Evolutionary conservation across 1,139 yeast genomes (phyloP).

Genomic region (Magnusiomyces suaveolens): DNA sequence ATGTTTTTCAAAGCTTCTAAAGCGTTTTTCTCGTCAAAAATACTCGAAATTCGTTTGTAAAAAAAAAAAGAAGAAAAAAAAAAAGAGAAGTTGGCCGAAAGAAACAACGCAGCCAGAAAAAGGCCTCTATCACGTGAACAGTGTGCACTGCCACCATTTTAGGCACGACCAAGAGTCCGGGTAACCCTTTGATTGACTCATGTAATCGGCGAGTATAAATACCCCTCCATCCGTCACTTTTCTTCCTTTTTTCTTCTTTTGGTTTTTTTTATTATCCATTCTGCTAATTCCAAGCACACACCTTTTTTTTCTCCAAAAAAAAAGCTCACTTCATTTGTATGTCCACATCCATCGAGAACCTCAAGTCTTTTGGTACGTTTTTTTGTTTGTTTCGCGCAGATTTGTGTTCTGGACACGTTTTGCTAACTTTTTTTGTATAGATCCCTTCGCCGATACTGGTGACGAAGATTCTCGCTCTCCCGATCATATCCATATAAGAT

Average conservation of each 20-base stretch:
- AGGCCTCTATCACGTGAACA: too few relatives aligned
- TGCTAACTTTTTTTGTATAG: constrained; percentile 29
- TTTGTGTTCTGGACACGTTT: not conserved
- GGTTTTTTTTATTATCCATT: too few relatives aligned
- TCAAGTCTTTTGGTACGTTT: constrained; percentile 77
- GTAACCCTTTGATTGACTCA: too few relatives aligned
- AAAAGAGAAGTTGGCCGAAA: too few relatives aligned
- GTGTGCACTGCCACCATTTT: too few relatives aligned
- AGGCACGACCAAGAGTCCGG: too few relatives aligned
- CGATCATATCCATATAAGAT: constrained; percentile 94
- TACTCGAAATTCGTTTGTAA: too few relatives aligned
- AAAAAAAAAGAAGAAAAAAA: too few relatives aligned
- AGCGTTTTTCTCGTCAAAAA: not conserved
- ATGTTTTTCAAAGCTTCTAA: not conserved
- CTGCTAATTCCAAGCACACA: not conserved
- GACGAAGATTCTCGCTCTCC: constrained; percentile 95
- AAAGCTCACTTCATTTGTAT: constrained; percentile 21
- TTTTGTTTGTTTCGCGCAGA: not conserved
- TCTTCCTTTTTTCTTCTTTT: constrained; percentile 3
- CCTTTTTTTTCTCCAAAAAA: constrained; percentile 1
- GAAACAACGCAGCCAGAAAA: too few relatives aligned
- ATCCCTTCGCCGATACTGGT: constrained; percentile 99
- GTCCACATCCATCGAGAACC: constrained; percentile 80
- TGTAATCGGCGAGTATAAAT: too few relatives aligned
- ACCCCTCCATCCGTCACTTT: too few relatives aligned